phyloP scores from a whole-genome alignment of 1,139 yeast genomes.

The Candida sp. region DNA sequence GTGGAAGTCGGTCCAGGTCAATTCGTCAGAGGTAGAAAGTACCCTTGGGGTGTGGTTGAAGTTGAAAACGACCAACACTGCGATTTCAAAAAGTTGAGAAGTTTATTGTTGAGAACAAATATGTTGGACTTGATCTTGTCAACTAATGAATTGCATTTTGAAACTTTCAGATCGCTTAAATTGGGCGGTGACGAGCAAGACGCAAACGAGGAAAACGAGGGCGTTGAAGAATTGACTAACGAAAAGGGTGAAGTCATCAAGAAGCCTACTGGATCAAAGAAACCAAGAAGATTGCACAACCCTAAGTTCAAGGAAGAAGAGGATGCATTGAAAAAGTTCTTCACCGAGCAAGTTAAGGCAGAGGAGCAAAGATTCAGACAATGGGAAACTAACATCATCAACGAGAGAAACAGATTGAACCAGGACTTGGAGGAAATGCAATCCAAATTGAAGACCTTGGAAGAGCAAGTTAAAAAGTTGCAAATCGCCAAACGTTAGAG shows the following conservation, averaged over 20 bases:
- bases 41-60: constrained; percentile 98
- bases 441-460: constrained; percentile 66
- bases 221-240: constrained; percentile 29
- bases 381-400: constrained; percentile 97
- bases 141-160: constrained; percentile 94
- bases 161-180: constrained; percentile 82
- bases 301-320: constrained; percentile 98
- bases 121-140: constrained; percentile 88
- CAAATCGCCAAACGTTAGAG: constrained; percentile 52
- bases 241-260: constrained; percentile 40
- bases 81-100: constrained; percentile 92
- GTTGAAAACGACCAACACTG: constrained; percentile 97
- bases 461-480: constrained; percentile 72
- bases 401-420: constrained; percentile 92
- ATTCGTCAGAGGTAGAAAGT: constrained; percentile 87
- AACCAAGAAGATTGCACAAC: constrained; percentile 67
- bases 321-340: constrained; percentile 89
- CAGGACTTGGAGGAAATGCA: constrained; percentile 94
- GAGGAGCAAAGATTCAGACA: constrained; percentile 98
- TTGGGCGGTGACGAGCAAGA: constrained; percentile 64
- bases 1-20: constrained; percentile 78
- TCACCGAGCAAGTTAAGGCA: constrained; percentile 97
- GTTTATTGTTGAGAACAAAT: constrained; percentile 87
- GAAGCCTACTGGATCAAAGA: constrained; percentile 35
- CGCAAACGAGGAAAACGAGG: constrained; percentile 27